Percentiles rank a stretch among this genome's conserved stretches.
Evolutionary conservation across 2,329 filamentous ascomycete genomes (phyloP).

Genomic region (Fusarium veterinarium): DNA sequence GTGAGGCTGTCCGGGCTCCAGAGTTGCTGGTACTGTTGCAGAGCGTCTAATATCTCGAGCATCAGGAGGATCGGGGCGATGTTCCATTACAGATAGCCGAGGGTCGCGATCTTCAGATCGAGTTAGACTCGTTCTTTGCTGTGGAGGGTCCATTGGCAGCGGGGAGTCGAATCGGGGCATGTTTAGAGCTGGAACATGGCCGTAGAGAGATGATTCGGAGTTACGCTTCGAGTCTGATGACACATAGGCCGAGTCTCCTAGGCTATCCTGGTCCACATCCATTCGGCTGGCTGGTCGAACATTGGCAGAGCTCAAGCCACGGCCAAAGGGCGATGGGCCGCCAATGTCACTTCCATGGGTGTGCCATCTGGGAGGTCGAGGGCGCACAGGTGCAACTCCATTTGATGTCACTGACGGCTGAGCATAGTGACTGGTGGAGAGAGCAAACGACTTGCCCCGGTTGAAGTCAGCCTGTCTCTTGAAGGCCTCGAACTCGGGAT

Average conservation of each 20-base stretch:
- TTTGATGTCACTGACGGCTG: constrained; percentile 45
- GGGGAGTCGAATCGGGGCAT: constrained; percentile 58
- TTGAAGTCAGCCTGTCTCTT: constrained; percentile 77
- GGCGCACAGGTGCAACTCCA: constrained; percentile 50
- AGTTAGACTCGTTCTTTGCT: constrained; percentile 49
- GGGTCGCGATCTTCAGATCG: constrained; percentile 64
- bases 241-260: constrained; percentile 65
- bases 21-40: constrained; percentile 64
- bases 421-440: constrained; percentile 61
- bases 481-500: constrained; percentile 86
- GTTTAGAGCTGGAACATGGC: constrained; percentile 52
- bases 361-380: constrained; percentile 59
- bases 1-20: constrained; percentile 59
- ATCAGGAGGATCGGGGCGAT: constrained; percentile 55
- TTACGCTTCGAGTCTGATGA: constrained; percentile 66
- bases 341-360: constrained; percentile 60
- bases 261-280: constrained; percentile 59
- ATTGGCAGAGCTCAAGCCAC: constrained; percentile 37
- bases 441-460: constrained; percentile 57
- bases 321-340: constrained; percentile 50
- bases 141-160: constrained; percentile 45
- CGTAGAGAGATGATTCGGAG: constrained; percentile 59
- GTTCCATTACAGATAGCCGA: constrained; percentile 65
- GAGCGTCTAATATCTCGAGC: constrained; percentile 49
- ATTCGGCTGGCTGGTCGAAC: constrained; percentile 47